Base-by-base conservation (phyloP, 139 green algal genomes). In the Chlamydomonas sp. region DNA sequence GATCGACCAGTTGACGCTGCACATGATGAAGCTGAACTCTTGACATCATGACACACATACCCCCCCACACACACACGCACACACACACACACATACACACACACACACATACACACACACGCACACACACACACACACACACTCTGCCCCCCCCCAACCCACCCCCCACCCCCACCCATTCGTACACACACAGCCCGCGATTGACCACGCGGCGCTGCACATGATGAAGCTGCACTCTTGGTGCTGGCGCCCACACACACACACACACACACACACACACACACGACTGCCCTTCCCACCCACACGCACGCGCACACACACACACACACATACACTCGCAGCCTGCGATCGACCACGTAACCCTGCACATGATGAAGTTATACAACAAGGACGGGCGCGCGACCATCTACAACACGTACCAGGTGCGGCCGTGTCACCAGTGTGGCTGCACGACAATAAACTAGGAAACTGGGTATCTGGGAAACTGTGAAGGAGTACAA, bases 271-370 rank as follows among this genome's bases (percentile, higher is more conserved):
- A n/a, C n/a, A n/a, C n/a, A n/a, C n/a, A n/a, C n/a, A n/a, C n/a
- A n/a, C n/a, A n/a, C n/a, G n/a, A n/a, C n/a, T n/a, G n/a, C n/a
- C n/a, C n/a, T n/a, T n/a, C n/a, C n/a, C n/a, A n/a, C n/a, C n/a
- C n/a, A n/a, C n/a, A n/a, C n/a, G n/a, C n/a, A n/a, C n/a, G n/a
- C n/a, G n/a, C n/a, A n/a, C n/a, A n/a, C n/a, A n/a, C n/a, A n/a
- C n/a, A n/a, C n/a, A n/a, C n/a, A n/a, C 89, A 96, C 79, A 87
- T 71, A 5, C 94, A 93, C 79, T 91, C 94, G 70, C 90, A 96
- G 79, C 87, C 87, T 29, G 90, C 90, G 16, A 96, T 97, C 37
- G 87, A 96, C 74, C 79, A 90, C 71, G 80, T 90, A 10, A 79
- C 78, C 10, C 75, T 83, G 4, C 69, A 89, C 72, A 67, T 96